These are phyloP conservation scores for Corinectria fuckeliana DNA, from an alignment of 2,329 filamentous ascomycete species.

Conservation along the genomic window DNA sequence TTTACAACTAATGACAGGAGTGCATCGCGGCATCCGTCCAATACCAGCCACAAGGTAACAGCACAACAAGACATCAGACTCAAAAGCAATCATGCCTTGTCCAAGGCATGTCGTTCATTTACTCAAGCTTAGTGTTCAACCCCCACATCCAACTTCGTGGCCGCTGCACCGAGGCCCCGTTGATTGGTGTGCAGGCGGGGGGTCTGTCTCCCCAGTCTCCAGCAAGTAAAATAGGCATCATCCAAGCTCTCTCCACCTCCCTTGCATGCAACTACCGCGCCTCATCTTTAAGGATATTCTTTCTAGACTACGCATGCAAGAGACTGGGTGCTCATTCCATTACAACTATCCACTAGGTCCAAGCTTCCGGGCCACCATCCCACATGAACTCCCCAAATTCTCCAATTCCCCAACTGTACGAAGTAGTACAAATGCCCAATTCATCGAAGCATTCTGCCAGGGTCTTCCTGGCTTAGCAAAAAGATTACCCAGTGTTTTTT, in stretches of 20 bases:
- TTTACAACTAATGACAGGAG: background rate
- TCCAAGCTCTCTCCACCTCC: background rate
- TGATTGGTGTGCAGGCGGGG: conserved; percentile 12
- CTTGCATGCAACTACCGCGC: background rate
- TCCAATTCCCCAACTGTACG: background rate
- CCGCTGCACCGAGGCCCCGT: background rate
- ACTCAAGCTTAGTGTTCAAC: background rate
- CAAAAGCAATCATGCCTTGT: background rate
- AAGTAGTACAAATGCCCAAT: background rate
- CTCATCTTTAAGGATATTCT: background rate
- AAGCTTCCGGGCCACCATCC: background rate
- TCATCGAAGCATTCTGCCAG: background rate
- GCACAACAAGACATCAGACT: background rate
- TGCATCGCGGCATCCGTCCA: background rate
- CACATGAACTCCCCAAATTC: background rate
- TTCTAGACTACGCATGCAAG: background rate
- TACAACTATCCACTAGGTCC: no score
- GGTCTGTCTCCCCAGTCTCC: conserved; percentile 7
- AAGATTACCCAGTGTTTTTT: background rate
- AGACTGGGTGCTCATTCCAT: no score
- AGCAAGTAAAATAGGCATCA: background rate
- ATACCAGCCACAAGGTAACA: background rate
- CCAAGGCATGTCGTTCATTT: background rate
- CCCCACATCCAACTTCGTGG: conserved; percentile 1
- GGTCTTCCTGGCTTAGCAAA: background rate